These are phyloP conservation scores for Bothriochloa decipiens DNA, from an alignment of 176 grass and related monocot species.

Conservation along the genomic window DNA sequence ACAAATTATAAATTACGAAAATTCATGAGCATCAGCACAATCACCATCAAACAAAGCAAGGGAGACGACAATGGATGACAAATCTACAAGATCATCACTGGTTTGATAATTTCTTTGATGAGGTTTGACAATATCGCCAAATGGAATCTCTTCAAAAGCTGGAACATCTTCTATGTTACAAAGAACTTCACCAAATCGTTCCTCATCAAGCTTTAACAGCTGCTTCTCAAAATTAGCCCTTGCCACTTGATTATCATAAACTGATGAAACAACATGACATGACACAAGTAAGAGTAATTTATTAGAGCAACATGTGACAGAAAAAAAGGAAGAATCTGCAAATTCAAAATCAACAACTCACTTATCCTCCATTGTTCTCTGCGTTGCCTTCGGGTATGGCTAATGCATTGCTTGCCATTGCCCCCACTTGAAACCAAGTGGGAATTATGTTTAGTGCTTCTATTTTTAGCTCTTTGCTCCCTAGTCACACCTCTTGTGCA, in stretches of 20 bases:
- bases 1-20: conserved; percentile 7
- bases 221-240: not conserved
- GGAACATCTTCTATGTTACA: conserved; percentile 14
- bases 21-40: not conserved
- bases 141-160: not conserved
- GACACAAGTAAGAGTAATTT: not conserved
- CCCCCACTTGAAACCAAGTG: not conserved
- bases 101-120: not conserved
- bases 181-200: not conserved
- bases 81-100: not conserved
- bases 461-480: not conserved
- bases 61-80: not conserved
- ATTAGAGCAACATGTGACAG: not conserved
- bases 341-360: not conserved
- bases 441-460: not conserved
- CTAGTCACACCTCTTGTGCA: not conserved
- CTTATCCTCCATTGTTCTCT: not conserved
- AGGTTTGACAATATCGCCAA: not conserved
- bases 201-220: not conserved
- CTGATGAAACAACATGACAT: conserved; percentile 9
- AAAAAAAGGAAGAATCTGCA: not conserved
- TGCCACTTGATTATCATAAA: accelerated
- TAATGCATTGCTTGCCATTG: not conserved
- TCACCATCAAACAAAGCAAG: conserved; percentile 31
- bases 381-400: no score